Percentiles rank a stretch among this genome's conserved stretches.
Conservation (phyloP, 345 rosid genomes). For the Lumnitzera racemosa region DNA sequence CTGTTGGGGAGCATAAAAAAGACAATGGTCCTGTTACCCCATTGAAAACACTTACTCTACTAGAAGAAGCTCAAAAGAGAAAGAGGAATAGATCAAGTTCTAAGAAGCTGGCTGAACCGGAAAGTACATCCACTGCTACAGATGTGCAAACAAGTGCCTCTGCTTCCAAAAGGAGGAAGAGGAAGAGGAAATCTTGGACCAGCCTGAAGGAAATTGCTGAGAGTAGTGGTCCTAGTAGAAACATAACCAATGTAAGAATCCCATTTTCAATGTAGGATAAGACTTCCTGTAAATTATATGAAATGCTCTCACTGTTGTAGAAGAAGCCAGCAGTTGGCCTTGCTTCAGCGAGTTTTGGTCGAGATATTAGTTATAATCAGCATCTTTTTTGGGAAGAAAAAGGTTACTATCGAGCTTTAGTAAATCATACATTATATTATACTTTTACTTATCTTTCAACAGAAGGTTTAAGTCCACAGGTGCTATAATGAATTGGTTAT, state of each 20-base stretch:
- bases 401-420: too few species aligned
- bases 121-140: slow-evolving; percentile 5
- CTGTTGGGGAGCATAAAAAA: slow-evolving; percentile 10
- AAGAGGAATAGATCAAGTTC: slow-evolving; percentile 34
- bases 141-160: slow-evolving; percentile 11
- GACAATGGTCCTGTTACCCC: slow-evolving; percentile 25
- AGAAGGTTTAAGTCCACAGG: too few species aligned
- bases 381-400: too few species aligned
- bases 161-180: slow-evolving; percentile 35
- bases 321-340: too few species aligned
- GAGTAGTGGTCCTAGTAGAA: slow-evolving; percentile 17
- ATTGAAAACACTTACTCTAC: slow-evolving; percentile 14
- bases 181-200: slow-evolving; percentile 46
- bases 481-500: too few species aligned
- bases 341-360: too few species aligned
- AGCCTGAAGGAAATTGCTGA: slow-evolving; percentile 45
- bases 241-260: slow-evolving; percentile 13
- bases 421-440: too few species aligned
- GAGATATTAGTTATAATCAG: too few species aligned
- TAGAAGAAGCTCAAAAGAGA: slow-evolving; percentile 34
- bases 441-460: too few species aligned
- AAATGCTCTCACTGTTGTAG: too few species aligned
- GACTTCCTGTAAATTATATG: background rate
- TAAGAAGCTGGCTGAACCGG: slow-evolving; percentile 26
- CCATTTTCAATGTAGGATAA: slow-evolving; percentile 21